phyloP scores from a whole-genome alignment of 2,329 filamentous ascomycete species.

The Scortechinia acanthostroma region DNA sequence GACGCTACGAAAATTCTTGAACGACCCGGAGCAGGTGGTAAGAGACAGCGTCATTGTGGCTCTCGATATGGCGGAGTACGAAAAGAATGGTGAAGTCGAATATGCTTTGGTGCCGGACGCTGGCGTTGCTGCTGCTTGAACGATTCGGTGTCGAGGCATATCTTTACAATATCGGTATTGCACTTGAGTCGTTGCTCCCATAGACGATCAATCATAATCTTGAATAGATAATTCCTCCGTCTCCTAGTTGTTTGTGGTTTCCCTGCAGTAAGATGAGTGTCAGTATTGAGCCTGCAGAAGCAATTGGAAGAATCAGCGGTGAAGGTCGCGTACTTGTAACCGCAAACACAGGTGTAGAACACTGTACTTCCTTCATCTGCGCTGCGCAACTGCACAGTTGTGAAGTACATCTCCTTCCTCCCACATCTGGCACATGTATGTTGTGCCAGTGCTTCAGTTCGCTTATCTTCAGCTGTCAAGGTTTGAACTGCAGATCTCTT shows the following conservation, averaged over 20 bases:
- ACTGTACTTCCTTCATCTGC: constrained; percentile 69
- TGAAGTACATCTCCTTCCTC: constrained; percentile 56
- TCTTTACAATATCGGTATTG: too few species aligned
- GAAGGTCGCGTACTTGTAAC: constrained; percentile 43
- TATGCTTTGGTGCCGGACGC: constrained; percentile 43
- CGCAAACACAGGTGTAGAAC: constrained; percentile 63
- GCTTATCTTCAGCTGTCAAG: constrained; percentile 50
- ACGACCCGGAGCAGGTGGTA: constrained; percentile 67
- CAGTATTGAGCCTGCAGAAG: not conserved
- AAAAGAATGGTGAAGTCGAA: constrained; percentile 63
- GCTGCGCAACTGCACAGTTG: constrained; percentile 60
- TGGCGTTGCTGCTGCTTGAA: not conserved
- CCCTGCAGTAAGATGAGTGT: not conserved
- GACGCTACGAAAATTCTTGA: constrained; percentile 54
- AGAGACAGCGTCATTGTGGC: constrained; percentile 69
- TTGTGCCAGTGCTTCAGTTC: constrained; percentile 48
- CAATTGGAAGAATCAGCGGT: constrained; percentile 5
- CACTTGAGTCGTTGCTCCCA: too few species aligned
- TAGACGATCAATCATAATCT: too few species aligned
- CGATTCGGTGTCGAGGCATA: too few species aligned
- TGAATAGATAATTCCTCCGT: not conserved
- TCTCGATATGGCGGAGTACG: constrained; percentile 72
- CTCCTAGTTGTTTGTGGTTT: not conserved
- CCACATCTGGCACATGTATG: constrained; percentile 58
- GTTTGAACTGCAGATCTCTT: constrained; percentile 65